These are phyloP conservation scores for Camillea tinctor DNA, from an alignment of 2,329 filamentous ascomycete genomes.

Conservation along the genomic window DNA sequence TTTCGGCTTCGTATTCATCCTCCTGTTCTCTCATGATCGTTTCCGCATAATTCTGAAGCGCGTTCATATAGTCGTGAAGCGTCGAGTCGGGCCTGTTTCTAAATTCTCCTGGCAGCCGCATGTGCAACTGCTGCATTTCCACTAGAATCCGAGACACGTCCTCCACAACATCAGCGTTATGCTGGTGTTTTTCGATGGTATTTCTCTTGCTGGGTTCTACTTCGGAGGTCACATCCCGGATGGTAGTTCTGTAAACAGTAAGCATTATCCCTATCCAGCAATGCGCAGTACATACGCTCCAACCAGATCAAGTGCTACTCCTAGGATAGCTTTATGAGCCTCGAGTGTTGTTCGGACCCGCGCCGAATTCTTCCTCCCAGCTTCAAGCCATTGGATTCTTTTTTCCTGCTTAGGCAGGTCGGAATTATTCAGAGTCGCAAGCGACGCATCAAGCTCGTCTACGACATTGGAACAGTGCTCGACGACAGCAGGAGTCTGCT, in stretches of 20 bases:
- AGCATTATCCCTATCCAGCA: constrained; percentile 12
- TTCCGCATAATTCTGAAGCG: constrained; percentile 62
- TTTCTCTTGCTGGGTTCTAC: constrained; percentile 20
- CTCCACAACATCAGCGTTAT: constrained; percentile 24
- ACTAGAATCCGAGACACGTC: constrained; percentile 35
- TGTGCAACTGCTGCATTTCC: constrained; percentile 34
- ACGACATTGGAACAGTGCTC: constrained; percentile 36
- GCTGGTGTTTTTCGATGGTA: constrained; percentile 21
- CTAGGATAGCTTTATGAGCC: constrained; percentile 39
- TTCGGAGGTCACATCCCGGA: constrained; percentile 23
- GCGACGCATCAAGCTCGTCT: constrained; percentile 35
- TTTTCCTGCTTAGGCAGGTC: constrained; percentile 37
- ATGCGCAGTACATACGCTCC: constrained; percentile 34
- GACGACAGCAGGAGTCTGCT: constrained; percentile 36
- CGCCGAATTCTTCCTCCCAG: constrained; percentile 32
- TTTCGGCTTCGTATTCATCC: constrained; percentile 15
- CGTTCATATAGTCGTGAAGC: constrained; percentile 67
- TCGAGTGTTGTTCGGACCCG: constrained; percentile 35
- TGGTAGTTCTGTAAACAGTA: constrained; percentile 25
- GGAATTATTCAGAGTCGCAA: constrained; percentile 32
- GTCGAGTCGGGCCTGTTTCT: constrained; percentile 66
- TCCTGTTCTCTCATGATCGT: constrained; percentile 24
- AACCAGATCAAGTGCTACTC: constrained; percentile 41
- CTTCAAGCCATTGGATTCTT: constrained; percentile 37
- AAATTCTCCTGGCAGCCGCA: constrained; percentile 41